Evolutionary conservation across 2,329 filamentous ascomycete genomes (phyloP), one percentile per base, ranked within the genome.

Genomic region (Exophiala bonariae): DNA sequence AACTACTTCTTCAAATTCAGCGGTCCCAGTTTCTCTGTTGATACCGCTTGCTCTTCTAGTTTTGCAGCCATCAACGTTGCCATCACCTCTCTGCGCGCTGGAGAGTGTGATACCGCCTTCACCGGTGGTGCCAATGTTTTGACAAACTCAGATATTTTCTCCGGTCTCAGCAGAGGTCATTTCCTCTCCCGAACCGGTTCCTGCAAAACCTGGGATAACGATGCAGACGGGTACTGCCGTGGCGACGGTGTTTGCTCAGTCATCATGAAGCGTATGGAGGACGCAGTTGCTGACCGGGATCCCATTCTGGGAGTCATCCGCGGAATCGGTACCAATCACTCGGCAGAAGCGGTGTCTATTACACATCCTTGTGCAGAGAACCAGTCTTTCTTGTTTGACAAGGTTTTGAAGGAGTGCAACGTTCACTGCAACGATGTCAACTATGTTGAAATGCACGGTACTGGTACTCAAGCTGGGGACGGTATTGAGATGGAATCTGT

Each of bases 211-310:
- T 93, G 89, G 62, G 87, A 92, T 65, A 84, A 89, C 54, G 81
- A 78, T 30, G 88, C 88, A 2, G 86, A 91, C 66, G 88, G 88
- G 1, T 92, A 93, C 68, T 92, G 87, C 69, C 83, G 88, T 63
- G 87, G 82, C 44, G 88, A 93, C 58, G 83, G 81, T 14, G 85
- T 86, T 51, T 87, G 83, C 2, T 84, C 85, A 0, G 77, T 93
- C 39, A 76, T 93, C 17, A 71, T 93, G 38, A 95, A 95, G 75
- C 78, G 88, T 26, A 80, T 91, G 2, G 84, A 89, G 44, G 88
- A 92, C 66, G 89, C 89, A 1, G 65, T 87, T 41, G 80, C 80
- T 1, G 87, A 93, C 59, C 83, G 87, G 50, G 89, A 93, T 44
- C 66, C 66, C 0, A 71, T 76, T 32, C 76, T 91, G n/a, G 88